Evolutionary conservation across 2,329 filamentous ascomycete genomes (phyloP), one percentile per base, ranked within the genome.

Genomic region (Colletotrichum tabaci): DNA sequence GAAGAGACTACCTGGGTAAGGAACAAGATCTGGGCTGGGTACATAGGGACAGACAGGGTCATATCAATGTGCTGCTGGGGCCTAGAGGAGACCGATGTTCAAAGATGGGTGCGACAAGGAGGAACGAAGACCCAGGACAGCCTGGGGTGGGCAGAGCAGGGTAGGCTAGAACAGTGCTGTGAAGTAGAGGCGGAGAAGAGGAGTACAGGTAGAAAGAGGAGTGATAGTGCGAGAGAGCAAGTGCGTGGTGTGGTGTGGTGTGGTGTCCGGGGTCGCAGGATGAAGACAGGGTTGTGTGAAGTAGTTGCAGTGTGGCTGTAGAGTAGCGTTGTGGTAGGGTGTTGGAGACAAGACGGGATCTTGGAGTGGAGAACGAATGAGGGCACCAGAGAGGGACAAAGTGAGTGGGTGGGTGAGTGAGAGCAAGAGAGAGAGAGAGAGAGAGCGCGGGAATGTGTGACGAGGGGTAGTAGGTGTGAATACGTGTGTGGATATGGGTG

Each of bases 11-110:
- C 70, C 61, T 66, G 70, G 70, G 66, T 66, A 50, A 57, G 61
- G 66, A 71, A 71, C 68, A 72, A 72, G 70, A 72, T 72, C 70
- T 72, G 66, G 70, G 61, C 67, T 72, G 55, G 67, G 60, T 70
- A 72, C 61, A 49, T 30, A 44, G 61, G 61, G 58, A 63, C 50
- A 66, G 70, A 42, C 60, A 72, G 67, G 70, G 66, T 71, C 70
- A 72, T 67, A 71, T 72, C 66, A 70, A 61, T 72, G 70, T 55
- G 50, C 58, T 64, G 65, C 65, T 63, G 52, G 65, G 66, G 58
- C 23, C 46, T 47, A 40, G 46, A 62, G 65, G 65, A 63, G 66
- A 71, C 68, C 58, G 53, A 60, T 55, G 65, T 68, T 71, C 68
- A 58, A 71, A 53, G 65, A 71, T 71, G 68, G 68, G 55, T 71